phyloP scores from a whole-genome alignment of 352 stramenopile genomes.

The Phytophthora ohioensis region DNA sequence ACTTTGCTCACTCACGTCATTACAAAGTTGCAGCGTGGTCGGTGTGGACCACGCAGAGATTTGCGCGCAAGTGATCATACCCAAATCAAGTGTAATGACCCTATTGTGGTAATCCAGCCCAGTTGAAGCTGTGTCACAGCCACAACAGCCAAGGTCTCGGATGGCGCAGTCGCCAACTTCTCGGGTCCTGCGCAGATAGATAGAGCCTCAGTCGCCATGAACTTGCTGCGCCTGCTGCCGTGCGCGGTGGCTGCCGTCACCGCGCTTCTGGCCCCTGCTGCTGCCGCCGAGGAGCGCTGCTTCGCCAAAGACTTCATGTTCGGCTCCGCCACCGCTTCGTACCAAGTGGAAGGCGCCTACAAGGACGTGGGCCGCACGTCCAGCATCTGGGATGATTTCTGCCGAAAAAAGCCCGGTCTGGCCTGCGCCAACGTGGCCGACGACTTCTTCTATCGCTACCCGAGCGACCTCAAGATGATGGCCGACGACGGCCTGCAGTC shows the following conservation, averaged over 20 bases:
- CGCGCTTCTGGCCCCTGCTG: conserved; percentile 9
- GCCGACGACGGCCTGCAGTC: conserved; percentile 88
- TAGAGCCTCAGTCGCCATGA: conserved; percentile 1
- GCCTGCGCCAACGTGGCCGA: conserved; percentile 92
- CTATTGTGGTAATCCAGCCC: neutral
- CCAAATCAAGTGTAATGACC: conserved; percentile 1
- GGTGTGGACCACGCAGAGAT: conserved; percentile 14
- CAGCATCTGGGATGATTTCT: conserved; percentile 95
- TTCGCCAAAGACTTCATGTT: conserved; percentile 76
- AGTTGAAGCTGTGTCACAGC: conserved; percentile 7
- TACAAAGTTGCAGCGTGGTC: neutral
- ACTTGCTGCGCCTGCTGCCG: conserved; percentile 21
- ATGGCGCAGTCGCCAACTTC: conserved; percentile 21
- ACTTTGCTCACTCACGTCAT: conserved; percentile 9
- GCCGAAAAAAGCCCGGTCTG: conserved; percentile 58
- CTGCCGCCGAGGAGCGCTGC: conserved; percentile 37
- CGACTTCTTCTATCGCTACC: conserved; percentile 93
- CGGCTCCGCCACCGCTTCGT: conserved; percentile 86
- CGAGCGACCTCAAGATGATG: conserved; percentile 94
- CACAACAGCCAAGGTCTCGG: neutral
- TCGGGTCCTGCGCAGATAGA: conserved; percentile 7
- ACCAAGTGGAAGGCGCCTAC: conserved; percentile 93
- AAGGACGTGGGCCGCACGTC: conserved; percentile 75
- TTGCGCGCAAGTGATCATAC: neutral
- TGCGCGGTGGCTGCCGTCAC: conserved; percentile 20